phyloP scores from a whole-genome alignment of 129 eudicot species.

The Logfia minima region DNA sequence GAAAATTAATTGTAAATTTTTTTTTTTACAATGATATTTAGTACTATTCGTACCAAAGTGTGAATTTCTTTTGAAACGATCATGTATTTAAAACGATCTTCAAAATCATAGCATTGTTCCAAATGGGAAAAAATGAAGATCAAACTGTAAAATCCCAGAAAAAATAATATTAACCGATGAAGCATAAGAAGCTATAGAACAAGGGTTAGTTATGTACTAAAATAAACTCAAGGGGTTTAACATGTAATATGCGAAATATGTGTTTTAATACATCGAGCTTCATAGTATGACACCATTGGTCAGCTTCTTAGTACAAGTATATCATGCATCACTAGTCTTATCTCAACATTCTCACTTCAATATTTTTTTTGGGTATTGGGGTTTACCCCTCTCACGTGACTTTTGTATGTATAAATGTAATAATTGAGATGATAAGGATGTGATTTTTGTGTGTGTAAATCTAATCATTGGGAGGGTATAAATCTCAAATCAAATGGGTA shows the following conservation, averaged over 20 bases:
- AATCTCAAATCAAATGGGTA: too few species aligned
- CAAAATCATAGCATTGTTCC: too few species aligned
- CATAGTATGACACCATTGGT: slow-evolving; percentile 18
- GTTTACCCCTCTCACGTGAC: too few species aligned
- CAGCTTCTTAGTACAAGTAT: slow-evolving; percentile 13
- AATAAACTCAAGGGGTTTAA: slow-evolving; percentile 1
- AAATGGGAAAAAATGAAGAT: neutral
- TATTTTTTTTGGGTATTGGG: neutral
- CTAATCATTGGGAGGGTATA: too few species aligned
- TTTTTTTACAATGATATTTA: neutral
- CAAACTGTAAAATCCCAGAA: neutral
- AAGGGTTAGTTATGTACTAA: slow-evolving; percentile 3
- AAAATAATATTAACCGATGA: neutral
- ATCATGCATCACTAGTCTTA: slow-evolving; percentile 14
- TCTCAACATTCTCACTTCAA: slow-evolving; percentile 16
- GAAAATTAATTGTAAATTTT: too few species aligned
- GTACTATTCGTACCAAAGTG: neutral
- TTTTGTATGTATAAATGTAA: too few species aligned
- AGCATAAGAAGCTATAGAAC: neutral
- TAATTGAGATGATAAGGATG: too few species aligned
- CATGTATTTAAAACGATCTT: too few species aligned
- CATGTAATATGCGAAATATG: slow-evolving; percentile 10
- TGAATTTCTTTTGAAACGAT: too few species aligned
- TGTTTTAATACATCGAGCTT: slow-evolving; percentile 15
- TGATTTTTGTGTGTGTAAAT: too few species aligned